Conservation (phyloP, 768 basidiomycete genomes). For the Austroboletus eburneus region DNA sequence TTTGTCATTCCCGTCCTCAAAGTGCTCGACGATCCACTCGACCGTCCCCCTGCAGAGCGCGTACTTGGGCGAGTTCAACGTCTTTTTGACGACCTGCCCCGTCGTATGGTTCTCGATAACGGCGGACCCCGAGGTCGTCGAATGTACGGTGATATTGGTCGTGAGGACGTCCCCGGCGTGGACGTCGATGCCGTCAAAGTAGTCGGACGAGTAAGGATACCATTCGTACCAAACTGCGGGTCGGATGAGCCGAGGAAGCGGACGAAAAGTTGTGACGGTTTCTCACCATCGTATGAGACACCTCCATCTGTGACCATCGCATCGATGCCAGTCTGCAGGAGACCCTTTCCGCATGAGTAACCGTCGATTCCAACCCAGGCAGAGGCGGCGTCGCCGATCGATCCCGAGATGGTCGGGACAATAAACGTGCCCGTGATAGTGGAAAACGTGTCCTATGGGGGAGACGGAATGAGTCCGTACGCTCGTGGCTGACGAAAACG, state of each 20-base stretch:
- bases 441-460: neutral
- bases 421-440: neutral
- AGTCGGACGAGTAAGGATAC: neutral
- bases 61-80: neutral
- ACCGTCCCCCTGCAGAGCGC: neutral
- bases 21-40: neutral
- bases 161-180: neutral
- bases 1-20: neutral
- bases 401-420: neutral
- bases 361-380: neutral
- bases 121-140: neutral
- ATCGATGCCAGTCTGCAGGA: too few species aligned
- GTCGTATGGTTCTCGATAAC: neutral
- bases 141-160: neutral
- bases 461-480: too few species aligned
- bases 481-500: too few species aligned
- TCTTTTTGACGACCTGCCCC: neutral
- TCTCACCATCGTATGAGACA: neutral
- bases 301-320: too few species aligned
- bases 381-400: neutral
- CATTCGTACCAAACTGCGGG: neutral
- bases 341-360: too few species aligned
- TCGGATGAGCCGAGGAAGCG: too few species aligned
- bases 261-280: neutral
- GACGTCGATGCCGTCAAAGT: neutral